phyloP scores from a whole-genome alignment of 345 rosid genomes.

The Arabidopsis thaliana region DNA sequence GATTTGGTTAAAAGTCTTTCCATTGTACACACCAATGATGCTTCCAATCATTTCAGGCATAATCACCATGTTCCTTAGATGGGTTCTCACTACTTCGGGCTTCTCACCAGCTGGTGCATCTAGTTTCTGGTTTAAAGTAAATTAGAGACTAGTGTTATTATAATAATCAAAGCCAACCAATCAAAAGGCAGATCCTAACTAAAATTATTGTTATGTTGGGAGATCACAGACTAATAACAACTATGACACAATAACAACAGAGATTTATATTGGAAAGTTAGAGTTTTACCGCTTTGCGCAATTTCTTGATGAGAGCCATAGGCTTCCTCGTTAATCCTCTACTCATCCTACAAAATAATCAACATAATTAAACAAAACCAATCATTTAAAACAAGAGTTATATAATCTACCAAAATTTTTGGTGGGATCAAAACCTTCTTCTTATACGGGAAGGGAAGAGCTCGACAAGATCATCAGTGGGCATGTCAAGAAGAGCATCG shows the following conservation, averaged over 20 bases:
- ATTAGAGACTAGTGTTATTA: not conserved
- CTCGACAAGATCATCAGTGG: slow-evolving; percentile 64
- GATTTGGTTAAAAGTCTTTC: slow-evolving; percentile 34
- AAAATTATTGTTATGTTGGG: not conserved
- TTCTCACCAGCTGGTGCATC: slow-evolving; percentile 74
- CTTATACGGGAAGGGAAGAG: slow-evolving; percentile 65
- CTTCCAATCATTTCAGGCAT: slow-evolving; percentile 40
- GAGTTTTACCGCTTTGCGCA: slow-evolving; percentile 55
- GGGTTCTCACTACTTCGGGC: slow-evolving; percentile 74
- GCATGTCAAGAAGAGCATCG: slow-evolving; percentile 51
- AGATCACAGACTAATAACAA: not conserved
- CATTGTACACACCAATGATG: slow-evolving; percentile 33
- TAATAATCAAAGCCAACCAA: not conserved
- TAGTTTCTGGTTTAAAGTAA: slow-evolving; percentile 52
- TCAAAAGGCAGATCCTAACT: not conserved
- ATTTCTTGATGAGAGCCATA: slow-evolving; percentile 66
- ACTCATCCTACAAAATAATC: slow-evolving; percentile 52
- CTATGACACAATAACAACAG: not conserved
- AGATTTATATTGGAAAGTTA: not conserved
- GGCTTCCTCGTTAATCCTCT: slow-evolving; percentile 69
- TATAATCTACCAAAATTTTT: not conserved
- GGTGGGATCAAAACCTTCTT: slow-evolving; percentile 50
- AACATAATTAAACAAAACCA: not conserved
- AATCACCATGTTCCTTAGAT: slow-evolving; percentile 63
- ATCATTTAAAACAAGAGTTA: not conserved